Conservation (phyloP, 192 early-diverging fungal genomes). For the Coemansia sp. region DNA sequence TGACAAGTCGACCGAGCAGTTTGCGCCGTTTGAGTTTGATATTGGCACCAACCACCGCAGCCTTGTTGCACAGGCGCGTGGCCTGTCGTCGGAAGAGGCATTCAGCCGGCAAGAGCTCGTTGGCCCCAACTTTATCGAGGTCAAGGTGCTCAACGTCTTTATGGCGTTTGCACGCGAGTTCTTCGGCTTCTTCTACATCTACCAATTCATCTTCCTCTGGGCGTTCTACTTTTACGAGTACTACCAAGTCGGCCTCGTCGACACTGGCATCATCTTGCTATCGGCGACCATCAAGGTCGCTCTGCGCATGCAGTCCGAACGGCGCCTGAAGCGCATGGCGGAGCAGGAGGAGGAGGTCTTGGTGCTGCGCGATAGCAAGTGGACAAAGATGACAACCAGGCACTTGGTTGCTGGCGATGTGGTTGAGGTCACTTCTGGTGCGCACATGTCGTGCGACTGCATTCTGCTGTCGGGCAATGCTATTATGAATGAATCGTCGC, state of each 20-base stretch:
- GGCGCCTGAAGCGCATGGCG: constrained; percentile 61
- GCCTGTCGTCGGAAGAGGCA: constrained; percentile 59
- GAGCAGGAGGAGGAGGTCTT: constrained; percentile 52
- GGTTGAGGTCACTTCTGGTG: constrained; percentile 50
- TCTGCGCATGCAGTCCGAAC: constrained; percentile 56
- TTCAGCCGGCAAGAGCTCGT: constrained; percentile 54
- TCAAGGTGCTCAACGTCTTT: constrained; percentile 54
- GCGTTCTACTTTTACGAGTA: constrained; percentile 69
- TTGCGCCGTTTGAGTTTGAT: constrained; percentile 62
- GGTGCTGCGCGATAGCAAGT: constrained; percentile 63
- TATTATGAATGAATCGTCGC: constrained; percentile 71
- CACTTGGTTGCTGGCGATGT: constrained; percentile 71
- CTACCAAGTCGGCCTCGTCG: constrained; percentile 63
- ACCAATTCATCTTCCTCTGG: constrained; percentile 68
- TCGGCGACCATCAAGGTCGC: constrained; percentile 62
- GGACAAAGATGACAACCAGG: constrained; percentile 55
- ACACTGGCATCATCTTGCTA: constrained; percentile 57
- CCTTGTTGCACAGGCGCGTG: constrained; percentile 50
- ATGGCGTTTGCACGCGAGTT: constrained; percentile 64
- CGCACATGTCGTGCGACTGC: constrained; percentile 68
- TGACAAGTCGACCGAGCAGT: constrained; percentile 48
- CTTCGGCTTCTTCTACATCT: constrained; percentile 59
- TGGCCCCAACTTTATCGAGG: constrained; percentile 67
- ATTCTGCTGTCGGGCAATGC: constrained; percentile 67
- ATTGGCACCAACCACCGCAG: constrained; percentile 60